Evolutionary conservation across 257 asterid species (phyloP).

Genomic region (Forsythia suspensa): DNA sequence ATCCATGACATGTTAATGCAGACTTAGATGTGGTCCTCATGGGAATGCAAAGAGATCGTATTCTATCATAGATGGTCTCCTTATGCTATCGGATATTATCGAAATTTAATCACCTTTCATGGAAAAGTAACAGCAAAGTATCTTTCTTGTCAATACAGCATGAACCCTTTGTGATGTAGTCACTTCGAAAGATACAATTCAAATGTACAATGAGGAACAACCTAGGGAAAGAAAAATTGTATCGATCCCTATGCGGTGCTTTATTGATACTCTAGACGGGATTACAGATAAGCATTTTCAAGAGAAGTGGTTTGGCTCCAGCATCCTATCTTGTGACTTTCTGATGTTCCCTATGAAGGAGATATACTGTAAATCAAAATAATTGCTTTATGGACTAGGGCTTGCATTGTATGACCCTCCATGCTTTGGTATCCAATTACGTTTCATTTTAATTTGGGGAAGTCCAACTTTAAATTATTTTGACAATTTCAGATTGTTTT

Average conservation of each 20-base stretch:
- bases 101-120: not conserved
- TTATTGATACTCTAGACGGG: not conserved
- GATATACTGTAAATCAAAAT: not conserved
- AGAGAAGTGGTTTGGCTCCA: not conserved
- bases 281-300: not conserved
- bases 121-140: not conserved
- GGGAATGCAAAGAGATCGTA: not conserved
- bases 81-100: not conserved
- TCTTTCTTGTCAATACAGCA: not conserved
- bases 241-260: not conserved
- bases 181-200: not conserved
- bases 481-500: no score
- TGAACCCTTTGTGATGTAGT: not conserved
- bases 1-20: not conserved
- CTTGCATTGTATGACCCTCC: no score
- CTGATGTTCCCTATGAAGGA: not conserved
- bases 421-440: no score
- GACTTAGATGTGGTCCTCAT: no score
- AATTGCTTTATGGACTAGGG: not conserved
- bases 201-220: not conserved
- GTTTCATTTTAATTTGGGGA: not conserved
- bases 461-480: not conserved
- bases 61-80: not conserved
- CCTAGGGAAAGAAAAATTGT: not conserved
- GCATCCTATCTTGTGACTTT: not conserved